Evolutionary conservation across 1,284 basidiomycete species (phyloP), one percentile per base, ranked within the genome.

Genomic region (Malassezia dermatis): DNA sequence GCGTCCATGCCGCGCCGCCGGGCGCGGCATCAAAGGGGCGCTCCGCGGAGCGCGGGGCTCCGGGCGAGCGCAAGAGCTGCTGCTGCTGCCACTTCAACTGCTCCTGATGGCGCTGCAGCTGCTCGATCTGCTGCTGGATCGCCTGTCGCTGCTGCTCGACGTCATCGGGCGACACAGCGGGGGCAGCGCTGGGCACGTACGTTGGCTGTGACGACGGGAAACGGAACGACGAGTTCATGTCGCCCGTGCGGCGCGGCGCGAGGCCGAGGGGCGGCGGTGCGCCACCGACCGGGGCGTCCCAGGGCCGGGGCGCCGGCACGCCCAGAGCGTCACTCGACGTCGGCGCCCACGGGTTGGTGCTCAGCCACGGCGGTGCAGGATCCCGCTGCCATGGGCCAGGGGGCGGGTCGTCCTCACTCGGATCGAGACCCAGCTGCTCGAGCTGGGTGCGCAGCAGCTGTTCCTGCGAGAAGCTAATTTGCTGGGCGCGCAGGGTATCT

Each of bases 1-100:
- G 27, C 10, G 30, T 6, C 32, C 21, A 26, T 2, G 31, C 3
- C 2, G 32, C 21, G 31, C 45, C 23, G 15, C 45, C 32, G 7
- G 30, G 45, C 17, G 15, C 30, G 2, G 31, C 31, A 26, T 30
- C 35, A 19, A 31, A 40, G 19, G 26, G 91, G 86, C 5, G 55
- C 90, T 83, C 72, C 95, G 90, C 55, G 79, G 79, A 50, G 77
- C 76, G 15, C 75, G 75, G 54, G 84, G 81, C 89, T 8, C 91
- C 86, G 47, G 90, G 85, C 54, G 13, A 31, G 47, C 28, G 48
- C 26, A 56, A n/a, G 2, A 43, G 34, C 42, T 56, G 66, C 45
- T 72, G 66, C 45, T 72, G 76, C 42, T 69, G 73, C 27, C 72
- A 73, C 61, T 76, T 64, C 34, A 77, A 66, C 44, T 69, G 70